These are phyloP conservation scores for Castanea mollissima DNA, from an alignment of 306 rosid genomes.

Conservation along the genomic window DNA sequence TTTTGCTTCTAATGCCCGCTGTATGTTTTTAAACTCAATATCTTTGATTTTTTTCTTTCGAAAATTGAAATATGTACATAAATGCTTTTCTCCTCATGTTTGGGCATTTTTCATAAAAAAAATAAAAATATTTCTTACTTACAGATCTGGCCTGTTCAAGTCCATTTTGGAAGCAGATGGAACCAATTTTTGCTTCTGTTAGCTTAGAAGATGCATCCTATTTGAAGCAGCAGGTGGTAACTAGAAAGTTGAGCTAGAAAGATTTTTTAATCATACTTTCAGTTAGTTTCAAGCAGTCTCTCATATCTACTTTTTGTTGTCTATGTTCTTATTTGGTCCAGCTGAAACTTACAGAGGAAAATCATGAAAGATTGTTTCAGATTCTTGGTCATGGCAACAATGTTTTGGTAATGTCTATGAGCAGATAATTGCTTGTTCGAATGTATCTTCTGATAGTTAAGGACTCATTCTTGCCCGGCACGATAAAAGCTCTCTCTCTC, in stretches of 20 bases:
- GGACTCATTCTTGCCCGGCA: neutral
- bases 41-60: neutral
- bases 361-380: slow-evolving; percentile 44
- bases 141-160: slow-evolving; percentile 71
- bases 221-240: slow-evolving; percentile 70
- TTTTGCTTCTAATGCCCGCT: slow-evolving; percentile 59
- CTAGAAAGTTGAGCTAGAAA: neutral
- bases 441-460: neutral
- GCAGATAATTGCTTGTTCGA: neutral
- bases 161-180: slow-evolving; percentile 80
- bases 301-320: slow-evolving; percentile 12
- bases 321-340: slow-evolving; percentile 30
- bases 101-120: neutral
- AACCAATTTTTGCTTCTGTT: slow-evolving; percentile 58
- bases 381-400: slow-evolving; percentile 38
- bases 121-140: slow-evolving; percentile 11
- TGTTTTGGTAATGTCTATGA: slow-evolving; percentile 42
- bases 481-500: no score
- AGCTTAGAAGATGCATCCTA: slow-evolving; percentile 43
- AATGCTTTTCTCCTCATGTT: neutral
- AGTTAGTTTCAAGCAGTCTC: slow-evolving; percentile 23
- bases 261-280: slow-evolving; percentile 10
- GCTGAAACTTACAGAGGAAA: slow-evolving; percentile 54
- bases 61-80: neutral
- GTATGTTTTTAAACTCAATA: slow-evolving; percentile 49